phyloP scores from a whole-genome alignment of 257 asterid genomes.

The Gentiana straminea region DNA sequence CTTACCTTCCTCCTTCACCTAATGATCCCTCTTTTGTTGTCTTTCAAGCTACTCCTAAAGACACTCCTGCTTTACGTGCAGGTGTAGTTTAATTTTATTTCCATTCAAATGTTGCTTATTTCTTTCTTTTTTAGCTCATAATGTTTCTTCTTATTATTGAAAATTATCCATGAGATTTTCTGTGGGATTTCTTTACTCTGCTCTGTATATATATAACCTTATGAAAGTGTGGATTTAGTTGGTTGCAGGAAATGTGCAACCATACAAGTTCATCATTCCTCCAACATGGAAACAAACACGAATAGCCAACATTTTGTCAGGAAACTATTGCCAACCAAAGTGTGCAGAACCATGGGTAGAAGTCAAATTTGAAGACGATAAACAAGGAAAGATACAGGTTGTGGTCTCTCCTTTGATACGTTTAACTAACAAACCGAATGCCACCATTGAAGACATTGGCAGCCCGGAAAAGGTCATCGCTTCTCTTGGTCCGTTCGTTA shows the following conservation, averaged over 20 bases:
- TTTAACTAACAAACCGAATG: conserved; percentile 84
- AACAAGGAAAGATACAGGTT: conserved; percentile 81
- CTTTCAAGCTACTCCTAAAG: conserved; percentile 69
- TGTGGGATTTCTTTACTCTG: too few relatives aligned
- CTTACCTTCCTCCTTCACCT: conserved; percentile 69
- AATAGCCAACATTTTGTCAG: conserved; percentile 83
- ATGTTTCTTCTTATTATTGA: neutral
- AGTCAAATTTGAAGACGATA: conserved; percentile 83
- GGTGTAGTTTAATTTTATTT: conserved; percentile 26
- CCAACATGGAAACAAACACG: conserved; percentile 92
- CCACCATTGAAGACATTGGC: conserved; percentile 90
- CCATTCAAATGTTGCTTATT: neutral
- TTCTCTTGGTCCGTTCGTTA: conserved; percentile 95
- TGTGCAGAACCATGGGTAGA: conserved; percentile 99
- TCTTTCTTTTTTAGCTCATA: neutral
- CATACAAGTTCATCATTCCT: conserved; percentile 85
- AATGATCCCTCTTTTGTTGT: conserved; percentile 75
- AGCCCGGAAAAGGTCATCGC: conserved; percentile 83
- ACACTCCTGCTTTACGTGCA: conserved; percentile 99
- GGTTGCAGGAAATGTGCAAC: conserved; percentile 95
- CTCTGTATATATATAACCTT: conserved; percentile 29
- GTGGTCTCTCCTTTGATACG: conserved; percentile 92
- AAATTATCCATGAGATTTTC: neutral
- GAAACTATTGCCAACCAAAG: conserved; percentile 98
- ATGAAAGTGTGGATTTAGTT: conserved; percentile 74